Conservation (phyloP, 2,329 filamentous ascomycete genomes). For the Rutstroemia sp. region DNA sequence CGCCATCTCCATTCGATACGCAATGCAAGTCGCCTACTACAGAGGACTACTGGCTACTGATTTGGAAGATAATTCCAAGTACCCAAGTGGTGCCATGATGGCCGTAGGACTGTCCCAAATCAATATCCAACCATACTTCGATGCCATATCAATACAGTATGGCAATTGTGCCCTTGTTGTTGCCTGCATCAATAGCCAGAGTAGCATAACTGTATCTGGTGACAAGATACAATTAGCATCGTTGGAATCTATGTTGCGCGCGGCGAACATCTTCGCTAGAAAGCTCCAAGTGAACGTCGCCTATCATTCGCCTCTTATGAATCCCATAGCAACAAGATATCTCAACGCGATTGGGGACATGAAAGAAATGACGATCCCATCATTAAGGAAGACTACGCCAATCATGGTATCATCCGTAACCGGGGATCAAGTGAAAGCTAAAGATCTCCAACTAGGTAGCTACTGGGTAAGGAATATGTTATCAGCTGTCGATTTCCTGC, state of each 20-base stretch:
- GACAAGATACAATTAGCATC: conserved; percentile 7
- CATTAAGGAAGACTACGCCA: conserved; percentile 20
- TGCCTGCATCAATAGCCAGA: neutral
- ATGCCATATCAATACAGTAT: no score
- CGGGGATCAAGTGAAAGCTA: neutral
- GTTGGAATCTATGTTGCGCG: neutral
- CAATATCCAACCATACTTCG: neutral
- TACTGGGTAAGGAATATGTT: conserved; percentile 41
- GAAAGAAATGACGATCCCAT: no score
- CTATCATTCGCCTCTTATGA: no score
- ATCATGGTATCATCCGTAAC: conserved; percentile 16
- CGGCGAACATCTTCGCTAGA: no score
- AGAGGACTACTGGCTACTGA: conserved; percentile 11
- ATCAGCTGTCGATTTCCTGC: conserved; percentile 30
- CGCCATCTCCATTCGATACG: conserved; percentile 13
- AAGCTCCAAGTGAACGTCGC: no score
- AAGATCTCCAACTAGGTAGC: neutral
- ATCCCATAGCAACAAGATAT: no score
- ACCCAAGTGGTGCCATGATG: conserved; percentile 41
- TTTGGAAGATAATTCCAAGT: neutral
- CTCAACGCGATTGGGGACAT: no score
- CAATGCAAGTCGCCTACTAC: conserved; percentile 11
- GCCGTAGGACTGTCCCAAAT: conserved; percentile 34
- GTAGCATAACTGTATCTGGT: neutral
- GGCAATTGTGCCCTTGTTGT: neutral